Evolutionary conservation across 1,284 basidiomycete genomes (phyloP), one percentile per base, ranked within the genome.

Genomic region (Papiliotrema terrestris): DNA sequence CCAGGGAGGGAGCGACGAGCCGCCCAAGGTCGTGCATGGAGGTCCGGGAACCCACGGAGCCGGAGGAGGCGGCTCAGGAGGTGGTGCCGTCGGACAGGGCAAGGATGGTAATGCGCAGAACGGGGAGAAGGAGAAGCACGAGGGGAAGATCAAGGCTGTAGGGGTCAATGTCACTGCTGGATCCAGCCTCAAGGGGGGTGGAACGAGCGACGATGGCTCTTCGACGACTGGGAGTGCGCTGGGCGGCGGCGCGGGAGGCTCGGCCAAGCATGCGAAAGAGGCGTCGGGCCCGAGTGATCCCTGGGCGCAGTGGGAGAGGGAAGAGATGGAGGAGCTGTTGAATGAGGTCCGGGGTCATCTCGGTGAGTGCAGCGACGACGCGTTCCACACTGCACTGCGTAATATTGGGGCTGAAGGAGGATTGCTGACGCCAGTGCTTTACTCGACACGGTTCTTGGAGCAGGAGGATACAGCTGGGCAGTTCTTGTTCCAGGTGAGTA

Each of bases 251-350:
- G 45, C 11, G 15, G 17, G 19, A 2, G 22, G 11, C 14, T 8
- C 15, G 22, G n/a, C 11, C 29, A n/a, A 14, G 29, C 26, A 19
- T 20, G 32, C 55, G 36, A 66, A 63, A 36, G 64, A 71, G 41
- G 66, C 69, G 17, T 72, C 80, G 1, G 82, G 80, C 57, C 83
- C 84, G 1, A 75, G 82, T 14, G 86, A 87, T 54, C 84, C 88
- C 1, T 88, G 90, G 60, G 85, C 88, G 51, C 85, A 86, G 63
- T 86, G 86, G 81, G 91, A 95, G 67, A 76, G 84, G 58, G 87
- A 88, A 38, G 87, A 91, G 70, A 95, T 96, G 91, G 92, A 95
- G 75, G 81, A 81, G 51, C 72, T 91, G 38, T 72, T 97, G 57
- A 79, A 80, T 29, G 83, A 91, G 61, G 67, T 91, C 15, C 83